These are phyloP conservation scores for Salvia miltiorrhiza DNA, from an alignment of 257 asterid species.

Conservation along the genomic window DNA sequence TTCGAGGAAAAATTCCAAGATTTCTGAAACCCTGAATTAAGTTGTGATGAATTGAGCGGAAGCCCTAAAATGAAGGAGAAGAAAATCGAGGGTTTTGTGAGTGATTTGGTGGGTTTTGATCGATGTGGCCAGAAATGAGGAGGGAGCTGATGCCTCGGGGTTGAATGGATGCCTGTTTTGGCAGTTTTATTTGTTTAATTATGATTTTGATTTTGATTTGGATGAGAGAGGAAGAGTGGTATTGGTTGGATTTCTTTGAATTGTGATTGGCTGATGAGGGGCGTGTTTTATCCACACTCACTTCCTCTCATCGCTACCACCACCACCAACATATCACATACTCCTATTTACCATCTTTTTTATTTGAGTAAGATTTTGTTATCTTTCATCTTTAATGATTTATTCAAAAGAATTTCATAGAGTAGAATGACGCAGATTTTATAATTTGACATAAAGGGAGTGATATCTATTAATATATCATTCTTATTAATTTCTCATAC, in stretches of 20 bases:
- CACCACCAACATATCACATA: not conserved
- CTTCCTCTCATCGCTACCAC: constrained; percentile 8
- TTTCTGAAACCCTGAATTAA: not conserved
- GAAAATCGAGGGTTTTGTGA: constrained; percentile 11
- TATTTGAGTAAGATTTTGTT: too few species aligned
- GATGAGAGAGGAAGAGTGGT: constrained; percentile 10
- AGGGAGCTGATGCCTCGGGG: constrained; percentile 5
- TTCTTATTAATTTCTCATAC: too few species aligned
- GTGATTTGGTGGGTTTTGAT: constrained; percentile 8
- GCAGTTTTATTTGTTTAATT: constrained; percentile 2
- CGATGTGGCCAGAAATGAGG: constrained; percentile 10
- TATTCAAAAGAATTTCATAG: too few species aligned
- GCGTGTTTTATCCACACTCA: constrained; percentile 82
- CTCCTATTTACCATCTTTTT: not conserved
- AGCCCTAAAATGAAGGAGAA: constrained; percentile 14
- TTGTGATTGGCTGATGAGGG: constrained; percentile 55
- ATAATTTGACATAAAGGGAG: too few species aligned
- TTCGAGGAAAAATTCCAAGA: not conserved
- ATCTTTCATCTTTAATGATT: too few species aligned
- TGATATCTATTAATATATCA: too few species aligned
- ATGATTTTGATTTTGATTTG: constrained; percentile 1
- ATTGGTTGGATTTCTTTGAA: constrained; percentile 53
- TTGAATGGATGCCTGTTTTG: constrained; percentile 9
- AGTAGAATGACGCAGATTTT: too few species aligned
- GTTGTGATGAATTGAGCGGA: constrained; percentile 1